phyloP scores from a whole-genome alignment of 768 basidiomycete genomes.

The Naganishia randhawae region DNA sequence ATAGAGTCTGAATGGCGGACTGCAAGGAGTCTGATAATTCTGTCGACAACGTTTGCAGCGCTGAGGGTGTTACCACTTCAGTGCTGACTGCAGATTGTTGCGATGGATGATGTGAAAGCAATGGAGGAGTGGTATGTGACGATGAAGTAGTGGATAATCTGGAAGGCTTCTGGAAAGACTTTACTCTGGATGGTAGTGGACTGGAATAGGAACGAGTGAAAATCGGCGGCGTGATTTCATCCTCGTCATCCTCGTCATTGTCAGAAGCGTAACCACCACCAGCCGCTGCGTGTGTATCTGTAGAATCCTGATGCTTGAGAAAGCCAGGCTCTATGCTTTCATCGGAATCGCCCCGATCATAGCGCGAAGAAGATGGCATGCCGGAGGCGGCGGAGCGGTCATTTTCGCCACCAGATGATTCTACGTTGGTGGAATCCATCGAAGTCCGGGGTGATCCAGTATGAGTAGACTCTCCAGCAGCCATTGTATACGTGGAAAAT shows the following conservation, averaged over 20 bases:
- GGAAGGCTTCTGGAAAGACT: conserved; percentile 18
- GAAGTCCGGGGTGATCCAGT: neutral
- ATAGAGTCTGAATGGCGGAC: conserved; percentile 81
- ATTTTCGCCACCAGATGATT: neutral
- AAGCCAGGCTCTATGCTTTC: neutral
- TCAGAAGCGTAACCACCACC: neutral
- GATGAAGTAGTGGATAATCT: neutral
- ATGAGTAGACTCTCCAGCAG: neutral
- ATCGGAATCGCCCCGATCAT: neutral
- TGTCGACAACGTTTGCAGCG: conserved; percentile 58
- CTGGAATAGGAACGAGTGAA: conserved; percentile 73
- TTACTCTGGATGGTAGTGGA: conserved; percentile 73
- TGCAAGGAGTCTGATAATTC: conserved; percentile 90
- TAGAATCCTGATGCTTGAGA: neutral
- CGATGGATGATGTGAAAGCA: conserved; percentile 23
- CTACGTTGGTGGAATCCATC: neutral
- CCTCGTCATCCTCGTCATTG: conserved; percentile 18
- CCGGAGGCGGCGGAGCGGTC: neutral
- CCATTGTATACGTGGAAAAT: conserved; percentile 4
- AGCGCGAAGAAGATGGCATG: neutral
- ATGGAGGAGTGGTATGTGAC: conserved; percentile 8
- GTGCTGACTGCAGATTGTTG: conserved; percentile 10
- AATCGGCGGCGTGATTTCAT: conserved; percentile 52
- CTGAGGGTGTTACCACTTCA: conserved; percentile 26
- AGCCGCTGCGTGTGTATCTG: neutral